Conservation (phyloP, 768 basidiomycete genomes). For the Collybia nuda region DNA sequence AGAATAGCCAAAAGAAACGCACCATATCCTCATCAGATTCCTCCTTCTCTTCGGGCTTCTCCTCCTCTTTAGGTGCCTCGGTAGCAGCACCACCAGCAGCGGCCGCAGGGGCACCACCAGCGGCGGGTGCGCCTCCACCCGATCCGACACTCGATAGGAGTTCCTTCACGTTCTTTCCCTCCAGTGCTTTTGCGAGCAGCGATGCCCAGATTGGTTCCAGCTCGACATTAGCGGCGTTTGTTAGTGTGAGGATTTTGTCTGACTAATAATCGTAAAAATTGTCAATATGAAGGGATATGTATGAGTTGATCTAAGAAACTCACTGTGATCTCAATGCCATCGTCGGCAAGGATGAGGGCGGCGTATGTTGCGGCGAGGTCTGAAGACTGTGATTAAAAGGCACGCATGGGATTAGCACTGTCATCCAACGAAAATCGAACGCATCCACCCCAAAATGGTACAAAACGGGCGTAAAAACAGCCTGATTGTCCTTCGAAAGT, state of each 20-base stretch:
- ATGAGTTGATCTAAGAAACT: constrained; percentile 30
- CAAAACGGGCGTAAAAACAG: background rate
- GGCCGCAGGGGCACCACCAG: constrained; percentile 43
- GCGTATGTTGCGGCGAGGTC: constrained; percentile 97
- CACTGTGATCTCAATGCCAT: constrained; percentile 95
- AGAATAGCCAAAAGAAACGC: constrained; percentile 20
- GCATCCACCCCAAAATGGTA: constrained; percentile 15
- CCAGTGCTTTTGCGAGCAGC: constrained; percentile 95
- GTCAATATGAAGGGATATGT: background rate
- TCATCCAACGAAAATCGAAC: constrained; percentile 11
- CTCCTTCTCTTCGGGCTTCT: constrained; percentile 86
- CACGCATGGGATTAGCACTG: background rate
- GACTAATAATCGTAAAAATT: constrained; percentile 43
- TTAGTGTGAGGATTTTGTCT: constrained; percentile 90
- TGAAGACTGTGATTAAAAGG: constrained; percentile 35
- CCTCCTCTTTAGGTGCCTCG: constrained; percentile 75
- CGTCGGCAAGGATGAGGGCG: constrained; percentile 97
- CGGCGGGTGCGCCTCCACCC: constrained; percentile 85
- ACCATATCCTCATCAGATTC: constrained; percentile 93
- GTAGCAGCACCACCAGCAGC: constrained; percentile 61
- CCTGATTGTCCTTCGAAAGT: background rate
- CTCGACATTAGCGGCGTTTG: constrained; percentile 79
- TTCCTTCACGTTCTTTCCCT: constrained; percentile 97
- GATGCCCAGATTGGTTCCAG: constrained; percentile 97
- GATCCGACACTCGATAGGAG: constrained; percentile 93